These are phyloP conservation scores for Aspergillus leporis DNA, from an alignment of 495 filamentous ascomycete species.

Conservation along the genomic window DNA sequence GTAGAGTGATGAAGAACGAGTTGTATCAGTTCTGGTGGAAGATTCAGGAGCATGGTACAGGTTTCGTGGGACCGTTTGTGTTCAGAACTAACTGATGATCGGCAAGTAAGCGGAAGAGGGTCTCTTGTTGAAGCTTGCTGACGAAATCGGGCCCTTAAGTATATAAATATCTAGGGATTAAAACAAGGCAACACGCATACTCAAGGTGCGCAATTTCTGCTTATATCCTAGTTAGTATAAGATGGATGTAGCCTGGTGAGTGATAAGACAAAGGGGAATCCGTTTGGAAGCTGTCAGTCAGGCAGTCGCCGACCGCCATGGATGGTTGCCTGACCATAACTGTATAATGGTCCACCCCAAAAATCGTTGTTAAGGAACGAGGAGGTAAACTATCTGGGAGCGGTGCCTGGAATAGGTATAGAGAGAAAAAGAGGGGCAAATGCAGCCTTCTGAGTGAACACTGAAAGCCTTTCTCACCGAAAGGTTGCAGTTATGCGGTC, in stretches of 20 bases:
- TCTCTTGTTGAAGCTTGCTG: background rate
- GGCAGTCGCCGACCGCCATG: background rate
- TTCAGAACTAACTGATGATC: background rate
- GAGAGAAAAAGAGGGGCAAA: too few species aligned
- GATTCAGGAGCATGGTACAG: constrained; percentile 32
- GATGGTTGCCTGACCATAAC: background rate
- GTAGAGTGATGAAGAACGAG: constrained; percentile 37
- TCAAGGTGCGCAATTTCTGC: background rate
- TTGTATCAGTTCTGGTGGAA: constrained; percentile 44
- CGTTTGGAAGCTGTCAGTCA: background rate
- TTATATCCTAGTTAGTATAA: background rate
- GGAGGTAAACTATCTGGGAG: too few species aligned
- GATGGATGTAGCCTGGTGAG: background rate
- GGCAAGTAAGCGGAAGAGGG: background rate
- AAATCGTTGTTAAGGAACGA: too few species aligned
- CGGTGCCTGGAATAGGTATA: too few species aligned
- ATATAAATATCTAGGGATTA: background rate
- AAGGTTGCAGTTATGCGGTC: too few species aligned
- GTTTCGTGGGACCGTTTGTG: background rate
- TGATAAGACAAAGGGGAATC: background rate
- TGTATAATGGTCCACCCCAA: too few species aligned
- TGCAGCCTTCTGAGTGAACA: too few species aligned
- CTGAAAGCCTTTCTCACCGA: too few species aligned
- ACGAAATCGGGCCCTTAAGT: background rate
- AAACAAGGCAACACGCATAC: background rate